Evolutionary conservation across 192 early-diverging fungal species (phyloP).

Genomic region (Coemansia sp.): DNA sequence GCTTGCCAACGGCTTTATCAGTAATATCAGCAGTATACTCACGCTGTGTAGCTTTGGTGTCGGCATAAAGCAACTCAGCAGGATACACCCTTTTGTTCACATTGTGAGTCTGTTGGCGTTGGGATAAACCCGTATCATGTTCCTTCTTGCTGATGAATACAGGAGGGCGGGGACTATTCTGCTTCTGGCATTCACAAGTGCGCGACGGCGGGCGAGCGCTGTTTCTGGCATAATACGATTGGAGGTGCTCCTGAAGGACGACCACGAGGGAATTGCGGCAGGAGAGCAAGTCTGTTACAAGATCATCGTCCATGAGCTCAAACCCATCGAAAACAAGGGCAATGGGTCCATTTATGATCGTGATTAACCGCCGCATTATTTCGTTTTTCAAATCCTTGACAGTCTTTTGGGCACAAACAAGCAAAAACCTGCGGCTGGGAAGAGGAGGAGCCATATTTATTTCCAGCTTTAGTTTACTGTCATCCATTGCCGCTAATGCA

Average conservation of each 20-base stretch:
- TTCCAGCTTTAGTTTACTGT: slow-evolving; percentile 20
- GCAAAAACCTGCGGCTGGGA: slow-evolving; percentile 30
- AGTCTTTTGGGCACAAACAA: slow-evolving; percentile 32
- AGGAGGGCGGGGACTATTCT: slow-evolving; percentile 1
- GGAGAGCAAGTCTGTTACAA: slow-evolving; percentile 23
- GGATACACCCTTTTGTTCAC: slow-evolving; percentile 12
- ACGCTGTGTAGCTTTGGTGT: background rate
- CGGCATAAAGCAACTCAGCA: slow-evolving; percentile 10
- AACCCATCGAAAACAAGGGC: slow-evolving; percentile 15
- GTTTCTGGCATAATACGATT: background rate
- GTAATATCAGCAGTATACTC: background rate
- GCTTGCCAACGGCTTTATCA: background rate
- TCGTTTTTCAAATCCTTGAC: slow-evolving; percentile 42
- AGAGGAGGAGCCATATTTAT: slow-evolving; percentile 33
- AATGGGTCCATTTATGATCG: slow-evolving; percentile 25
- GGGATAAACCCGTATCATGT: background rate
- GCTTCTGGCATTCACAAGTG: background rate
- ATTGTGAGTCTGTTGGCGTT: background rate
- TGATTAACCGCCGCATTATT: slow-evolving; percentile 29
- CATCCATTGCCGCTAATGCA: background rate
- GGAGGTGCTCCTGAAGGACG: slow-evolving; percentile 2
- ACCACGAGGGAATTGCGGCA: slow-evolving; percentile 1
- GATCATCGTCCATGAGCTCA: slow-evolving; percentile 53
- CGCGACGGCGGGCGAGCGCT: background rate
- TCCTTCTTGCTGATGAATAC: slow-evolving; percentile 15